phyloP scores from a whole-genome alignment of 2,329 filamentous ascomycete genomes.

The Colletotrichum salicis region DNA sequence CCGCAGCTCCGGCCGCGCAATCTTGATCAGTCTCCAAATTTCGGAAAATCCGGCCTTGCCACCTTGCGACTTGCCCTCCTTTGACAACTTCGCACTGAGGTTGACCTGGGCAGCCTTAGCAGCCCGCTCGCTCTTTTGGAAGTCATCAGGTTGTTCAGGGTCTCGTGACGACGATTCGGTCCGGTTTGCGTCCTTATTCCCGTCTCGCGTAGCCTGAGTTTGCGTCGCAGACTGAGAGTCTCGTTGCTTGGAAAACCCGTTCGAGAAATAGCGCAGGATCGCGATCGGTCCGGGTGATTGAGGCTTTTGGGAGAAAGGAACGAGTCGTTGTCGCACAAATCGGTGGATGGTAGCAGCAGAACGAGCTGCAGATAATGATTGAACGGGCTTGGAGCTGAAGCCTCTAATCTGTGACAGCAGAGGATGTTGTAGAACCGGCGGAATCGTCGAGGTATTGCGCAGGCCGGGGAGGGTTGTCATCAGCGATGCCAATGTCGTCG shows the following conservation, averaged over 20 bases:
- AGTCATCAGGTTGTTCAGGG: conserved; percentile 53
- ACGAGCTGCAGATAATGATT: not conserved
- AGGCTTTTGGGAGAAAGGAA: not conserved
- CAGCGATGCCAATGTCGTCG: conserved; percentile 17
- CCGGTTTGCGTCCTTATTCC: conserved; percentile 39
- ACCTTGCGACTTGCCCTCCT: conserved; percentile 72
- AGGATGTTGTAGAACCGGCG: conserved; percentile 21
- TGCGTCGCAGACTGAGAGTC: conserved; percentile 13
- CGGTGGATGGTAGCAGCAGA: not conserved
- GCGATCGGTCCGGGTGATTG: conserved; percentile 5
- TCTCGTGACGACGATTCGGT: conserved; percentile 46
- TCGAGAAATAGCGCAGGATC: conserved; percentile 45
- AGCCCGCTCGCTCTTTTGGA: conserved; percentile 82
- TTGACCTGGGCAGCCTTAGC: conserved; percentile 90
- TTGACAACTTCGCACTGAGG: conserved; percentile 85
- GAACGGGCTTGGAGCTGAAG: conserved; percentile 5
- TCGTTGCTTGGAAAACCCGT: conserved; percentile 39
- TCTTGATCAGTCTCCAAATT: conserved; percentile 87
- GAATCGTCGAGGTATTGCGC: conserved; percentile 21
- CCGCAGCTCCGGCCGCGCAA: conserved; percentile 85
- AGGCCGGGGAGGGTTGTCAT: conserved; percentile 35
- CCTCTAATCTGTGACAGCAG: conserved; percentile 18
- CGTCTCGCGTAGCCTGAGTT: not conserved
- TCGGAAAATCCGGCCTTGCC: conserved; percentile 74
- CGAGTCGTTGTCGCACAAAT: not conserved